phyloP scores from a whole-genome alignment of 2,329 filamentous ascomycete genomes.

The Eutypa lata region DNA sequence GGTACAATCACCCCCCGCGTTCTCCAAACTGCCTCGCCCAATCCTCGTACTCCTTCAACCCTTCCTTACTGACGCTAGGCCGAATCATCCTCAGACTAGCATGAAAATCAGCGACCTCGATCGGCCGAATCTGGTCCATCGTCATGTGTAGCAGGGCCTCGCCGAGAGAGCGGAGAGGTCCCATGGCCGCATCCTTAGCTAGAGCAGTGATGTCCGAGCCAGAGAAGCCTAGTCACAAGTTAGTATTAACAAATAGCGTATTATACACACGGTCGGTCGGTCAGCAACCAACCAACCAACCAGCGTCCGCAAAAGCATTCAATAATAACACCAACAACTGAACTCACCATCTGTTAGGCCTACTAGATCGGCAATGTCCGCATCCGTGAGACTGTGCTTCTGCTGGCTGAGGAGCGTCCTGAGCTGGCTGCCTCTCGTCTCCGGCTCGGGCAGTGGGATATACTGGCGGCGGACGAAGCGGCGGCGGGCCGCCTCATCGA shows the following conservation, averaged over 20 bases:
- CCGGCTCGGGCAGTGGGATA: conserved; percentile 85
- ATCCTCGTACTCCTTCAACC: conserved; percentile 85
- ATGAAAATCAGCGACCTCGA: conserved; percentile 77
- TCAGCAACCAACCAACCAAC: too few relatives aligned
- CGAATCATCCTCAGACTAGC: conserved; percentile 81
- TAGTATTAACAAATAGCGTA: too few relatives aligned
- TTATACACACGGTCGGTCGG: too few relatives aligned
- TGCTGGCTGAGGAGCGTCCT: conserved; percentile 79
- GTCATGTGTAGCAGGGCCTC: conserved; percentile 87
- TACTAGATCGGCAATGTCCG: conserved; percentile 74
- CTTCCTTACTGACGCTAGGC: conserved; percentile 82
- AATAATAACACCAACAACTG: too few relatives aligned
- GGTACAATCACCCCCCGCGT: conserved; percentile 65
- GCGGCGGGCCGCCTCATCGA: conserved; percentile 89
- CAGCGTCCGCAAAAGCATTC: too few relatives aligned
- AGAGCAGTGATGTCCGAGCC: conserved; percentile 95
- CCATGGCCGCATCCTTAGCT: conserved; percentile 98
- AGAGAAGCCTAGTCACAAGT: conserved; percentile 73
- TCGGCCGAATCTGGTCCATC: conserved; percentile 91
- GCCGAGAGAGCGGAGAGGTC: conserved; percentile 82
- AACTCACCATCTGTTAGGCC: conserved; percentile 74
- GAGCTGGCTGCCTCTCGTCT: conserved; percentile 77
- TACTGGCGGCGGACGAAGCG: conserved; percentile 93
- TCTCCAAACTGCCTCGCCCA: conserved; percentile 95
- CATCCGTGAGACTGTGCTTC: conserved; percentile 72